Evolutionary conservation across 306 rosid species (phyloP).

Genomic region (Prunus campanulata): DNA sequence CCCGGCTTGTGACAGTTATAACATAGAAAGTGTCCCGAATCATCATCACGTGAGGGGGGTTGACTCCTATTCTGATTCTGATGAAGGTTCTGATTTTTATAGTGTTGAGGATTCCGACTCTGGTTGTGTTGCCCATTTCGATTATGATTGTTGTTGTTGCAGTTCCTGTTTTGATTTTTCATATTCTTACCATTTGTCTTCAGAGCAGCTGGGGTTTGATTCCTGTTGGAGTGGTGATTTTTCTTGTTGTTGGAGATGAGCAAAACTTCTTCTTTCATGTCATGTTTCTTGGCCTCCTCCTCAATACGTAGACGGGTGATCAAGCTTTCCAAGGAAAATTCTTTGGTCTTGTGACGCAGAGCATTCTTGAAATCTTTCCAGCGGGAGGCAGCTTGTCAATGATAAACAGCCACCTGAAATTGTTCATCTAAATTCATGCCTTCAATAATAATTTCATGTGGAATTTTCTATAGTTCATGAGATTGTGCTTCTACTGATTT

Average conservation of each 20-base stretch:
- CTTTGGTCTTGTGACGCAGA: not conserved
- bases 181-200: not conserved
- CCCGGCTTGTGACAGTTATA: not conserved
- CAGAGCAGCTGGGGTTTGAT: not conserved
- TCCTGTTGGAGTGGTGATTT: no score
- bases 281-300: conserved; percentile 5
- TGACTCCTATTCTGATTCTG: not conserved
- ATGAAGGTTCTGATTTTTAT: no score
- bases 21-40: not conserved
- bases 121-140: no score
- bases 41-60: not conserved
- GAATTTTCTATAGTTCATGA: no score
- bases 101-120: no score
- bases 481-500: no score
- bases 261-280: not conserved
- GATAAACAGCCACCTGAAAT: not conserved
- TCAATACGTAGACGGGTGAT: conserved; percentile 10
- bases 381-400: not conserved
- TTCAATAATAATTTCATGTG: not conserved
- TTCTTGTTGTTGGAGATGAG: not conserved
- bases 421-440: not conserved
- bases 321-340: conserved; percentile 1
- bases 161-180: not conserved
- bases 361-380: not conserved
- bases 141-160: not conserved